phyloP scores from a whole-genome alignment of 2,329 filamentous ascomycete genomes.

The Penicillium sp. region DNA sequence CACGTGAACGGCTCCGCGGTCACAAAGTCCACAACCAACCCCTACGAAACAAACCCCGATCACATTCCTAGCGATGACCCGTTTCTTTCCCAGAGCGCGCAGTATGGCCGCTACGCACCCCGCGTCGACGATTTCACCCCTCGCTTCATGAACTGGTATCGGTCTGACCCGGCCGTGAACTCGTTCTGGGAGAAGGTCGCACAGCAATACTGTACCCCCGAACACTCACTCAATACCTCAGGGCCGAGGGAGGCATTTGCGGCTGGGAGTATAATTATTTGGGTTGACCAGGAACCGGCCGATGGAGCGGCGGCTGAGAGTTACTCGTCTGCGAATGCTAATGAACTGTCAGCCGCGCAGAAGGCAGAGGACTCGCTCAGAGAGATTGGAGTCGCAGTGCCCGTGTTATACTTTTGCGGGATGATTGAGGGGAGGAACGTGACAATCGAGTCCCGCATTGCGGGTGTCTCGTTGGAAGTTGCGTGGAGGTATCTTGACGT shows the following conservation, averaged over 20 bases:
- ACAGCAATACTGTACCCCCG: constrained; percentile 31
- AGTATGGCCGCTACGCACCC: constrained; percentile 39
- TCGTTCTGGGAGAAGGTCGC: constrained; percentile 40
- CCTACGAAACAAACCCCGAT: constrained; percentile 38
- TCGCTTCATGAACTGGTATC: constrained; percentile 35
- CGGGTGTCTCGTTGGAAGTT: constrained; percentile 41
- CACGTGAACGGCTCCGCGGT: constrained; percentile 25
- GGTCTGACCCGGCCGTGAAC: constrained; percentile 30
- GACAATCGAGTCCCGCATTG: constrained; percentile 42
- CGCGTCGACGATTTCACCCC: constrained; percentile 39
- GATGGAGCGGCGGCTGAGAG: constrained; percentile 30
- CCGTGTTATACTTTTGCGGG: constrained; percentile 40
- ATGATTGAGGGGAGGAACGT: constrained; percentile 42
- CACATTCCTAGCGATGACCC: constrained; percentile 36
- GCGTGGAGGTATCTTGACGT: constrained; percentile 40
- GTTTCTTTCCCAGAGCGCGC: constrained; percentile 33
- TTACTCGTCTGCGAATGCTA: constrained; percentile 38
- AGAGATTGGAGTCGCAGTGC: constrained; percentile 36
- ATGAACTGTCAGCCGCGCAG: constrained; percentile 38
- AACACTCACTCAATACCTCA: constrained; percentile 34
- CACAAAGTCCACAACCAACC: constrained; percentile 22
- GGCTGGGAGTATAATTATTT: constrained; percentile 39
- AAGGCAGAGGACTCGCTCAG: constrained; percentile 37
- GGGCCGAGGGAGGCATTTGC: constrained; percentile 37
- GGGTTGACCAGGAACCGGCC: constrained; percentile 34